These are phyloP conservation scores for Diaporthe vexans DNA, from an alignment of 2,329 filamentous ascomycete genomes.

Conservation along the genomic window DNA sequence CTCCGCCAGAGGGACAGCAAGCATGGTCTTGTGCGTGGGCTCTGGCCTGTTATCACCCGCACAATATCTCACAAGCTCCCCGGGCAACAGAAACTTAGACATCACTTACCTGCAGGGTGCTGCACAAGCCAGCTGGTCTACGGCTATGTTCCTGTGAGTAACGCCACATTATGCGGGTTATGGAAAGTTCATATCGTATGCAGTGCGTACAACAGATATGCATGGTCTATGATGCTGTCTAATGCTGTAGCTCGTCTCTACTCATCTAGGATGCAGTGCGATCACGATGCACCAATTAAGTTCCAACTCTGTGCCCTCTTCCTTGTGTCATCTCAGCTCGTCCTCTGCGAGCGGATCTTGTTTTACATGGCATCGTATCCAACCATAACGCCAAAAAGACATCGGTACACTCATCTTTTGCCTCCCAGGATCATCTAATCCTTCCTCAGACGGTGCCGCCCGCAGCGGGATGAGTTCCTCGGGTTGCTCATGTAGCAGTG, in stretches of 20 bases:
- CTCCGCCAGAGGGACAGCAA: no score
- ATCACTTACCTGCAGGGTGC: neutral
- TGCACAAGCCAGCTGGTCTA: neutral
- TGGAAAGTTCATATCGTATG: neutral
- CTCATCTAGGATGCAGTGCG: conserved; percentile 17
- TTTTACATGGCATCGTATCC: neutral
- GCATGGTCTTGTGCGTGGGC: neutral
- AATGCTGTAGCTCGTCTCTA: conserved; percentile 19
- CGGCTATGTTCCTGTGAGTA: neutral
- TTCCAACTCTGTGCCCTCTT: neutral
- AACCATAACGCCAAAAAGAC: conserved; percentile 10
- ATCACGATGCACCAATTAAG: neutral
- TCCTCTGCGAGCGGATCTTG: neutral
- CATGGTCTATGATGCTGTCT: conserved; percentile 25
- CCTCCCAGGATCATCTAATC: conserved; percentile 42
- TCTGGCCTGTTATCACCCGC: neutral
- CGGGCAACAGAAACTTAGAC: neutral
- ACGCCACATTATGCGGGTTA: neutral
- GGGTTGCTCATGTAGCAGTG: conserved; percentile 74
- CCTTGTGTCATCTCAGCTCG: neutral
- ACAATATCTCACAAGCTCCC: neutral
- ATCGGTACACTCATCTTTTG: neutral
- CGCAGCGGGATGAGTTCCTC: conserved; percentile 70
- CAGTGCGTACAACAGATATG: conserved; percentile 19
- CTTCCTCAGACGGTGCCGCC: conserved; percentile 62